Evolutionary conservation across 192 early-diverging fungal genomes (phyloP), one percentile per base, ranked within the genome.

Genomic region (Jimgerdemannia flammicorona): DNA sequence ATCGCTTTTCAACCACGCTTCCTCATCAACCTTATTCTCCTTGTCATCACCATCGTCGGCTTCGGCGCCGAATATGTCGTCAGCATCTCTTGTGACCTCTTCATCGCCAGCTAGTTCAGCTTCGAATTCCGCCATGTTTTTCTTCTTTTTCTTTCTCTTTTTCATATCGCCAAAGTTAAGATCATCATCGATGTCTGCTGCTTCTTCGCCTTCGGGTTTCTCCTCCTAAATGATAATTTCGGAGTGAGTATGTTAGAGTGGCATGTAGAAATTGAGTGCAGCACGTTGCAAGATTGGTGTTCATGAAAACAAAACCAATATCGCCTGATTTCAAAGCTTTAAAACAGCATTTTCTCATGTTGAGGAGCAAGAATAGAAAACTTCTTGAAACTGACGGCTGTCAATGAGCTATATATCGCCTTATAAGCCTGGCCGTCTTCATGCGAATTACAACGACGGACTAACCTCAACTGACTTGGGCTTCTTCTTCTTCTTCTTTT

Each of bases 401-500:
- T n/a, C n/a, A n/a, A n/a, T n/a, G n/a, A n/a, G n/a, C n/a, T n/a
- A n/a, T n/a, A n/a, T n/a, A n/a, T n/a, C n/a, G n/a, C n/a, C n/a
- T n/a, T n/a, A n/a, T n/a, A n/a, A n/a, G n/a, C n/a, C n/a, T n/a
- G n/a, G n/a, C n/a, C n/a, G n/a, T n/a, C n/a, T n/a, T n/a, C n/a
- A n/a, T n/a, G n/a, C n/a, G n/a, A n/a, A n/a, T n/a, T n/a, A n/a
- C n/a, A n/a, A n/a, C n/a, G n/a, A n/a, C 54, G 19, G 4, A n/a
- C 42, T 59, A 59, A 76, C 74, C 43, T 80, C 79, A 63, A 72
- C 69, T 43, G 77, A 44, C 74, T 78, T 78, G 44, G 79, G 78
- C 79, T 91, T 91, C 87, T 93, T 93, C 81, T 94, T 94, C 85
- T 94, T 94, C 79, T 95, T 95, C 89, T 95, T 95, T 78, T 96